Evolutionary conservation across 805 yeast species (phyloP).

Genomic region (Metschnikowia henanensis): DNA sequence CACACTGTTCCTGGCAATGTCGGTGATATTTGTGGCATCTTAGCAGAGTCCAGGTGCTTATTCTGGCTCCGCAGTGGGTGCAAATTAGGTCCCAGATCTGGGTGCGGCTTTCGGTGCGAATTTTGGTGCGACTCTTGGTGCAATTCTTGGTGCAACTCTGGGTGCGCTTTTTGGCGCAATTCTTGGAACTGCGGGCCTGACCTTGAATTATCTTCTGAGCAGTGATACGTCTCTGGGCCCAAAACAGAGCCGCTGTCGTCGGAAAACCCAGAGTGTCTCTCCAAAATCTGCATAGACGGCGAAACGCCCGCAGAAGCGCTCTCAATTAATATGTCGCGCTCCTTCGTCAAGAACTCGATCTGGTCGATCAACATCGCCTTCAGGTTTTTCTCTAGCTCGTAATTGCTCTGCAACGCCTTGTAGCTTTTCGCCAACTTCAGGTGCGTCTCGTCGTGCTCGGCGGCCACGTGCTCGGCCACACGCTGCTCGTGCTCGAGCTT

Average conservation of each 20-base stretch:
- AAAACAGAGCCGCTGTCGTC: neutral
- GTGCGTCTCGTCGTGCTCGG: conserved; percentile 24
- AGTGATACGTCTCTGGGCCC: no score
- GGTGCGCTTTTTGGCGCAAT: no score
- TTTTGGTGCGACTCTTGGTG: no score
- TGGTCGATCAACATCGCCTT: conserved; percentile 54
- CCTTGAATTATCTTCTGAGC: no score
- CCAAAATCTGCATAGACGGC: conserved; percentile 1
- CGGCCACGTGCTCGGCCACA: conserved; percentile 5
- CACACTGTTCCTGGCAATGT: no score
- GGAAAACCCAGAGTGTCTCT: neutral
- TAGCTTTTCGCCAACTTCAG: conserved; percentile 33
- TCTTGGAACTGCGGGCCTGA: no score
- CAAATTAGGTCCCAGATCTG: neutral
- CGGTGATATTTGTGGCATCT: no score
- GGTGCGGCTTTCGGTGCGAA: neutral
- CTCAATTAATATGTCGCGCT: conserved; percentile 21
- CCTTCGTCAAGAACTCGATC: conserved; percentile 47
- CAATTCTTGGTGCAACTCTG: no score
- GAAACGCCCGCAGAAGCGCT: conserved; percentile 4
- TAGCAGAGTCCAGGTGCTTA: no score
- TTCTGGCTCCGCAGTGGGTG: neutral
- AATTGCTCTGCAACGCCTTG: conserved; percentile 46
- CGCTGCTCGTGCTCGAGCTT: conserved; percentile 16
- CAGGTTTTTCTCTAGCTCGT: conserved; percentile 53